Base-by-base conservation (phyloP, 169 alveolate genomes). In the Babesia gibsoni region DNA sequence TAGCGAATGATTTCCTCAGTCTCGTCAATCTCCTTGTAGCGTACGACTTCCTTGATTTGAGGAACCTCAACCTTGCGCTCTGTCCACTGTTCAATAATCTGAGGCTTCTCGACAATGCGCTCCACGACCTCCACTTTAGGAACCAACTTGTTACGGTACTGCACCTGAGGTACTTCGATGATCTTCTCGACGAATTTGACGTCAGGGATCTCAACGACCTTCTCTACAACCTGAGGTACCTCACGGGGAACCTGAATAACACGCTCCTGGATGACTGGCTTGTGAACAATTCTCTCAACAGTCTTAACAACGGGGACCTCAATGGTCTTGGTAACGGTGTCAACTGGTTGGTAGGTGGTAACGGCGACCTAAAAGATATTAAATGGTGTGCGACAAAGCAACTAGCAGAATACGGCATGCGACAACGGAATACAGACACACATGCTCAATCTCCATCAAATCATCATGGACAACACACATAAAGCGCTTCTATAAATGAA, bases 261-360 rank as follows among this genome's bases (percentile, higher is more conserved):
- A 58, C 91, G 91, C 48, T 91, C 95, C 77, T 88, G 88, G 61
- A 91, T 74, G 22, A 89, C 90, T 5, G 94, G 91, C 80, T 81
- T 88, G 25, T 85, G 89, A 8, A 88, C 93, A 63, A 83, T 39
- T 52, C 87, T 73, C 63, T 88, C 93, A 9, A 88, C 93, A 12
- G 93, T 88, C 52, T 88, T 88, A 30, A 88, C 79, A 45, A 88
- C 84, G 30, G 93, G 93, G 18, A 88, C 77, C 69, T 88, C 93
- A 42, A 88, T 78, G 14, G 93, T 88, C 74, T 88, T 88, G 52
- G 91, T 83, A 33, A 87, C 82, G 36, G 91, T 89, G 67, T 91
- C 95, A n/a, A 91, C 94, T 18, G 95, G 95, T 54, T 90, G 93
- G 77, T 91, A 91, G 43, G 95, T 92, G 22, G 95, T 91, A 27